Evolutionary conservation across 1,139 yeast genomes (phyloP).

Genomic region (Saccharomyces hybrid): DNA sequence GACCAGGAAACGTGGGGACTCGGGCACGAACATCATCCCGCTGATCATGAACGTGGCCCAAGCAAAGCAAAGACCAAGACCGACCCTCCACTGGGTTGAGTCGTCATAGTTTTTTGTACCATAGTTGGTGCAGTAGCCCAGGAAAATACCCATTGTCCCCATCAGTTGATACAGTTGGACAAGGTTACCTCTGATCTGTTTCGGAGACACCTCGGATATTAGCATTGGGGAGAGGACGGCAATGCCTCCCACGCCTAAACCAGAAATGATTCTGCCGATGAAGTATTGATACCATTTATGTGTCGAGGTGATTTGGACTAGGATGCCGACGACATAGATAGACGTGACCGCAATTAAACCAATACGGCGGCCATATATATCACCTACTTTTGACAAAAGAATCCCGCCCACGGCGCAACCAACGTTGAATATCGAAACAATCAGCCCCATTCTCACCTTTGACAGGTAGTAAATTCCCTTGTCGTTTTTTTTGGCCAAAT

Average conservation of each 20-base stretch:
- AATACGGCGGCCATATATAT: constrained; percentile 51
- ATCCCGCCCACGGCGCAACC: constrained; percentile 62
- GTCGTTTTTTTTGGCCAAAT: constrained; percentile 48
- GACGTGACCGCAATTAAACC: constrained; percentile 47
- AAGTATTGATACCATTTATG: constrained; percentile 42
- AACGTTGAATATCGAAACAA: constrained; percentile 56
- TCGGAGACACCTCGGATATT: constrained; percentile 56
- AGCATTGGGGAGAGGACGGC: constrained; percentile 53
- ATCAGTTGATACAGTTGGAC: constrained; percentile 55
- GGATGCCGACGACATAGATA: constrained; percentile 51
- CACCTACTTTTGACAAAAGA: constrained; percentile 45
- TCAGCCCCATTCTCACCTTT: constrained; percentile 49
- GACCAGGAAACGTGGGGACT: constrained; percentile 64
- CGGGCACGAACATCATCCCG: constrained; percentile 64
- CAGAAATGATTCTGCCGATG: constrained; percentile 54
- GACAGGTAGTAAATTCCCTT: constrained; percentile 41
- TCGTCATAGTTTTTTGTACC: constrained; percentile 41
- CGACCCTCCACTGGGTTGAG: constrained; percentile 52
- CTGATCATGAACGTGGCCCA: constrained; percentile 35
- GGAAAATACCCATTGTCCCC: constrained; percentile 50
- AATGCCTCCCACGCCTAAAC: constrained; percentile 54
- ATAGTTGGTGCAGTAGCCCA: constrained; percentile 52
- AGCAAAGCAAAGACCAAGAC: constrained; percentile 42
- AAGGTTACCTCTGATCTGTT: constrained; percentile 55
- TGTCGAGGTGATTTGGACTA: constrained; percentile 48